Evolutionary conservation across 208 protist species (phyloP), one percentile per base, ranked within the genome.

Genomic region (Crithidia bombi): DNA sequence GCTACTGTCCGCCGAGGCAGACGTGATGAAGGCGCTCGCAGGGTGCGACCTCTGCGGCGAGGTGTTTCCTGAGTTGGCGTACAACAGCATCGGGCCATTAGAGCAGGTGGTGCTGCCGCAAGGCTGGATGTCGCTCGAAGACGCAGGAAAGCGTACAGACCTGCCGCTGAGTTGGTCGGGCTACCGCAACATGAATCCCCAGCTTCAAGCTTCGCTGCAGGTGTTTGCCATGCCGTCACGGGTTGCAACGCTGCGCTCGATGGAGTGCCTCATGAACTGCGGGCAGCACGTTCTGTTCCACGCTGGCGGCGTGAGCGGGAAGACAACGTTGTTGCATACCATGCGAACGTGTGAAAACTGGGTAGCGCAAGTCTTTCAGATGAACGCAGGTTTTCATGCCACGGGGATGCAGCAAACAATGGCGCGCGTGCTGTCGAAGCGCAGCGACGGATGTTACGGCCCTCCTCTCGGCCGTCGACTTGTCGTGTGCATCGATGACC

Each of bases 401-500:
- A 71, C 73, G 21, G 59, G 70, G 19, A 75, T 90, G 43, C 88
- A 94, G 72, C 76, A 92, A 38, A 74, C 59, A 19, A 89, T 96
- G 38, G 64, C 79, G n/a, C 55, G 46, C 21, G 63, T 73, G 59
- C 71, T 96, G 14, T 55, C 75, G 32, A 61, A 68, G 43, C 75
- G 82, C 49, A 83, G 85, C 62, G 78, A 69, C 51, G 83, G 82
- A 17, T 23, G 52, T 25, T 88, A 90, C 73, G 82, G 82, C 4
- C 88, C 91, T 32, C 76, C 73, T 36, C 39, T 89, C 17, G 91
- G 88, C 11, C 77, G 79, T 19, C 86, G 82, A 21, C 70, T 96
- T n/a, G 78, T 94, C 3, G 75, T 96, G 30, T 93, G 85, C 74
- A 86, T 96, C 28, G 91, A 96, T 58, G 91, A 96, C 77, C 70